Base-by-base conservation (phyloP, 495 filamentous ascomycete genomes). In the Rhypophila decipiens region DNA sequence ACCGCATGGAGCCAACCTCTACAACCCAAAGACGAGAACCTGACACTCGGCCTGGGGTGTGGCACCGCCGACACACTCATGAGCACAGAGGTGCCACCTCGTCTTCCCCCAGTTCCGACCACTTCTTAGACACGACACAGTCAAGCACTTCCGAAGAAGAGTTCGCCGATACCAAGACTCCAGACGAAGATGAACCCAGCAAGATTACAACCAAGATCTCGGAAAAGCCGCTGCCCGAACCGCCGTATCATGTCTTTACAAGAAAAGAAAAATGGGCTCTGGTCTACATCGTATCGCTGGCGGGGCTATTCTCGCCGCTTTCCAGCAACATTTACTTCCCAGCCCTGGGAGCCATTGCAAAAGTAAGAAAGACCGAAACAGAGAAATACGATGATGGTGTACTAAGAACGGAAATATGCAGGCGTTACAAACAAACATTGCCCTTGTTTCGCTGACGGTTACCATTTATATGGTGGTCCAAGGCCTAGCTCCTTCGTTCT, bases 281-380 rank as follows among this genome's bases (percentile, higher is more conserved):
- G 12, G 61, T 72, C 1, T 53, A 54, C 43, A 63, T 73, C 24
- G 65, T 68, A 9, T 61, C 60, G 0, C 37, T 70, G 8, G 61
- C 66, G 7, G 70, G 67, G 1, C 43, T 67, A 2, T 70, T 73
- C 46, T 68, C 67, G 9, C 61, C 58, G n/a, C 50, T 71, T 4
- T 58, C 60, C 0, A 55, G 57, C 46, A 65, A 63, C 31, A 64
- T 66, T 13, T 71, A 67, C 53, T 59, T 68, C 15, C 68, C 68
- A 3, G 56, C 59, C 4, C 27, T 71, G 17, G 47, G 51, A 0
- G 53, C 50, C 2, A 62, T 66, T 20, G 46, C 55, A 12, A 7
- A 18, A 24, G 49, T 58, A 35, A 35, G 47, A 41, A 12, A 27
- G 15, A 27, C 9, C 2, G 15, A 35, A n/a, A n/a, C n/a, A n/a